phyloP scores from a whole-genome alignment of 2,329 filamentous ascomycete genomes.

The Diaporthe australafricana region DNA sequence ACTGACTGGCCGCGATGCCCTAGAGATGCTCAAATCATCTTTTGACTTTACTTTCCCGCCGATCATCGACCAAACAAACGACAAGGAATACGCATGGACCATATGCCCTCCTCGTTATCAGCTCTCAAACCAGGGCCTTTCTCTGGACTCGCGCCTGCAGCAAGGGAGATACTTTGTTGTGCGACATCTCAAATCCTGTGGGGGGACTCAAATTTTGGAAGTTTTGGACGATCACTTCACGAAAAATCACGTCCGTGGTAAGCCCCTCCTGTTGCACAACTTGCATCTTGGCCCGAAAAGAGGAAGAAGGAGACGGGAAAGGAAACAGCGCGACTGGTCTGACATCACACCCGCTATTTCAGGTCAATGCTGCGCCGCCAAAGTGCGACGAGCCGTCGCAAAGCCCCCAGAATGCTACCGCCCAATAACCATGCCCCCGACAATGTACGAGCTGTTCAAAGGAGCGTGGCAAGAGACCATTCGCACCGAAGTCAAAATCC shows the following conservation, averaged over 20 bases:
- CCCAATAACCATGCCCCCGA: neutral
- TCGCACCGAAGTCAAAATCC: constrained; percentile 80
- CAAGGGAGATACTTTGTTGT: neutral
- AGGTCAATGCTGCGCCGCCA: neutral
- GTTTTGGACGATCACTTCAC: neutral
- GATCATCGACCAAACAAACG: neutral
- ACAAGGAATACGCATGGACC: neutral
- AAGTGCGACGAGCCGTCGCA: neutral
- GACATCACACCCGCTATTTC: neutral
- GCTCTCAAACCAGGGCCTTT: neutral
- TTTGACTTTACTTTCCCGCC: neutral
- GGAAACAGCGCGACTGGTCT: neutral
- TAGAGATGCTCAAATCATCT: neutral
- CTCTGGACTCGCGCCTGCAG: neutral
- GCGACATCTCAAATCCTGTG: neutral
- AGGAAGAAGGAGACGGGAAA: neutral
- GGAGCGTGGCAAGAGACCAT: constrained; percentile 56
- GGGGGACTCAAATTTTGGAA: neutral
- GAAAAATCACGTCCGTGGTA: neutral
- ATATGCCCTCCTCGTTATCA: neutral
- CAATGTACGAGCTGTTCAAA: neutral
- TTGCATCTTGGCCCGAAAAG: neutral
- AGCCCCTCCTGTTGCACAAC: neutral
- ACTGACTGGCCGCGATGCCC: neutral
- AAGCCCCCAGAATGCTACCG: neutral